phyloP scores from a whole-genome alignment of 495 filamentous ascomycete species.

The Collariella sp. region DNA sequence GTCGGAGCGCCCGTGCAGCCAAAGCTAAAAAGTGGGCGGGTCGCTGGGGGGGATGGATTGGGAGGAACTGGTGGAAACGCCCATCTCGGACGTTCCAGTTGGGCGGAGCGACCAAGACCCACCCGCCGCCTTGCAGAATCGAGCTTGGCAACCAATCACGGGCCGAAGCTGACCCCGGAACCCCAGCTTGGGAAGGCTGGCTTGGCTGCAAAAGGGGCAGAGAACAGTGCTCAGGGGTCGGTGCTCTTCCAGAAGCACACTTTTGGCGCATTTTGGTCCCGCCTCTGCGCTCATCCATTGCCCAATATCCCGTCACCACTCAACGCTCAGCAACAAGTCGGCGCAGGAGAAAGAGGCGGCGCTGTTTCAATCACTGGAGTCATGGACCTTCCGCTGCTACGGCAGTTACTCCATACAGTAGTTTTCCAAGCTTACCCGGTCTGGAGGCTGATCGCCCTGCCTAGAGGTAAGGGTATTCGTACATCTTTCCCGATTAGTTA shows the following conservation, averaged over 20 bases:
- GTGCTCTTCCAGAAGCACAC: constrained; percentile 1
- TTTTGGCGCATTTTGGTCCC: not conserved
- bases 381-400: too few species aligned
- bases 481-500: too few species aligned
- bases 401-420: too few species aligned
- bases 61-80: not conserved
- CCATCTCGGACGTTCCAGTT: not conserved
- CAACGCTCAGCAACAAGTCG: not conserved
- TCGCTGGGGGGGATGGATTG: not conserved
- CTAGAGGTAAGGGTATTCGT: too few species aligned
- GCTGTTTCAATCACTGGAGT: too few species aligned
- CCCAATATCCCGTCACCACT: too few species aligned
- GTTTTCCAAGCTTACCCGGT: too few species aligned
- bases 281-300: not conserved
- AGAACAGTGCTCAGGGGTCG: not conserved
- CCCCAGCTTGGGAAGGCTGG: not conserved
- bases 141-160: not conserved
- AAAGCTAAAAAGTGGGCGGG: too few species aligned
- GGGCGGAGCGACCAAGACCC: not conserved
- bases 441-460: too few species aligned
- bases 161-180: not conserved
- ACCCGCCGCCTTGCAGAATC: constrained; percentile 1
- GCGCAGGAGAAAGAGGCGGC: too few species aligned
- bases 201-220: constrained; percentile 1
- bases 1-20: too few species aligned